Conservation (phyloP, 1,284 basidiomycete genomes). For the Boletellus deceptivus region DNA sequence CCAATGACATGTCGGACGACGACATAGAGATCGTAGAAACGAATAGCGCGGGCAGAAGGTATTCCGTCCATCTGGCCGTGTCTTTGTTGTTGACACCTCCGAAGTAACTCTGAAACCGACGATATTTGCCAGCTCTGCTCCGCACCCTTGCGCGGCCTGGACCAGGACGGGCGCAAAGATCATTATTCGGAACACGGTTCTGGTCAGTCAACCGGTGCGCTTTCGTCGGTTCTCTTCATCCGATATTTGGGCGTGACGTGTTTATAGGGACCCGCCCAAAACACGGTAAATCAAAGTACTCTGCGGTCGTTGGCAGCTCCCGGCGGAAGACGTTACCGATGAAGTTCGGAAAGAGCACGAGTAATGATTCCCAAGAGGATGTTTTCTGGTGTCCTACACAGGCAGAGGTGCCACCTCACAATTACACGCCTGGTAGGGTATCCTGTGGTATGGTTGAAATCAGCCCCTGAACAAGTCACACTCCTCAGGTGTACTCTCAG, state of each 20-base stretch:
- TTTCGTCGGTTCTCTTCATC: background rate
- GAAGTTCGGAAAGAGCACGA: conserved; percentile 13
- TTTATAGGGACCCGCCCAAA: conserved; percentile 13
- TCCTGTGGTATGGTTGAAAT: background rate
- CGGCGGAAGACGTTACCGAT: conserved; percentile 3
- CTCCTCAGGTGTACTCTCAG: conserved; percentile 60
- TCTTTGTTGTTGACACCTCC: background rate
- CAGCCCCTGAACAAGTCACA: conserved; percentile 4
- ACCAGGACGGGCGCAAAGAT: conserved; percentile 35
- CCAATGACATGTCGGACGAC: conserved; percentile 19
- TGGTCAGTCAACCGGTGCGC: conserved; percentile 1
- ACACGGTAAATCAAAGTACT: conserved; percentile 4
- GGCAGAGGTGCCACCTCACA: conserved; percentile 52
- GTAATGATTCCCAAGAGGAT: conserved; percentile 35
- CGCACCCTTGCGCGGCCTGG: conserved; percentile 39
- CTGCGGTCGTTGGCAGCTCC: background rate
- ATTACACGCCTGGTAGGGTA: conserved; percentile 66
- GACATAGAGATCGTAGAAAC: conserved; percentile 28
- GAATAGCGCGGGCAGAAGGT: conserved; percentile 10
- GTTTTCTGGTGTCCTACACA: conserved; percentile 62
- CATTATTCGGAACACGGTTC: conserved; percentile 47
- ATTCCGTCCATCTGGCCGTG: background rate
- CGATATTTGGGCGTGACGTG: background rate
- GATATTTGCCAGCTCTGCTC: conserved; percentile 50
- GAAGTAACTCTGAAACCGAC: conserved; percentile 18